Percentiles rank a stretch among this genome's conserved stretches.
These are phyloP conservation scores for Zangia roseola DNA, from an alignment of 768 basidiomycete genomes.

Conservation along the genomic window DNA sequence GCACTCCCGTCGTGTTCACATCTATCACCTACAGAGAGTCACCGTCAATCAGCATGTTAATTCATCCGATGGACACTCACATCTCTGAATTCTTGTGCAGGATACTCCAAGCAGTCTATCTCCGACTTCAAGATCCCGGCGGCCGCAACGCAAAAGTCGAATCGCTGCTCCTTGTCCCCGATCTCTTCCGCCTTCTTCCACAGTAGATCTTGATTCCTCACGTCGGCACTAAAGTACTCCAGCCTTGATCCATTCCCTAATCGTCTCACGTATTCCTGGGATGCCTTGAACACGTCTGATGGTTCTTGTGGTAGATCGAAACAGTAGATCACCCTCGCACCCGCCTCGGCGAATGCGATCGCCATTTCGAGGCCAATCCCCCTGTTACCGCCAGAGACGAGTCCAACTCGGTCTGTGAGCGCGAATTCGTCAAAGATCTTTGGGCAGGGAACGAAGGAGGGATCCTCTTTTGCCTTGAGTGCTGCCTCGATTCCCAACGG, in stretches of 20 bases:
- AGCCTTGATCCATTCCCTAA: slow-evolving; percentile 43
- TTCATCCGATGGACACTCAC: too few relatives aligned
- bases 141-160: slow-evolving; percentile 79
- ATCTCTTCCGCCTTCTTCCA: slow-evolving; percentile 61
- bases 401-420: too few relatives aligned
- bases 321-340: too few relatives aligned
- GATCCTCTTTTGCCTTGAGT: too few relatives aligned
- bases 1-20: slow-evolving; percentile 61
- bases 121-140: slow-evolving; percentile 67
- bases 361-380: slow-evolving; percentile 86
- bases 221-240: slow-evolving; percentile 66
- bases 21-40: slow-evolving; percentile 52
- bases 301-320: too few relatives aligned
- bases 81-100: slow-evolving; percentile 61
- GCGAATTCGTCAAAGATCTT: too few relatives aligned
- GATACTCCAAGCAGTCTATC: slow-evolving; percentile 64
- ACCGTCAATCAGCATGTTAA: background rate
- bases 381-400: slow-evolving; percentile 64
- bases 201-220: slow-evolving; percentile 57
- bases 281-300: slow-evolving; percentile 57
- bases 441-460: too few relatives aligned
- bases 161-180: slow-evolving; percentile 62
- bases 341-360: slow-evolving; percentile 63
- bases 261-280: slow-evolving; percentile 50
- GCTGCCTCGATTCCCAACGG: too few relatives aligned